Percentiles rank a stretch among this genome's conserved stretches.
phyloP scores from a whole-genome alignment of 2,329 filamentous ascomycete genomes.

The Metarhizium album region DNA sequence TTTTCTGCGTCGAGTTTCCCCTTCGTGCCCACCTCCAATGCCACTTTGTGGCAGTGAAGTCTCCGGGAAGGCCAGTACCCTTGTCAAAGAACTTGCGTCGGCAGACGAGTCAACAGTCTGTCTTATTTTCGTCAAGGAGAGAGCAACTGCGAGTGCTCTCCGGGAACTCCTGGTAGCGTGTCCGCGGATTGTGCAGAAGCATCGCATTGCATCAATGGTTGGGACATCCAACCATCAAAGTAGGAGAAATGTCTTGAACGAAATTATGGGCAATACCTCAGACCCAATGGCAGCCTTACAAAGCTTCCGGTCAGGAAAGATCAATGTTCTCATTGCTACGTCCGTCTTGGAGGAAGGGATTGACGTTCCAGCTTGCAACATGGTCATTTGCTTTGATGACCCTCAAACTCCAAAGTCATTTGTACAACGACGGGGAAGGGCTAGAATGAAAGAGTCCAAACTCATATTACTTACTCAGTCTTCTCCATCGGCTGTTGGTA shows the following conservation, averaged over 20 bases:
- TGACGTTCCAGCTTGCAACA: slow-evolving; percentile 53
- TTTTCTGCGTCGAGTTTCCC: slow-evolving; percentile 28
- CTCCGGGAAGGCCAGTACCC: slow-evolving; percentile 45
- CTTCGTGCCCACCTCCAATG: slow-evolving; percentile 4
- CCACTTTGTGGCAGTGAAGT: slow-evolving; percentile 20
- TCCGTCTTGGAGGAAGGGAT: slow-evolving; percentile 58
- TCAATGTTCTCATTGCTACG: slow-evolving; percentile 51
- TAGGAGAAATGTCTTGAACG: slow-evolving; percentile 30
- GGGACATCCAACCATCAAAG: slow-evolving; percentile 34
- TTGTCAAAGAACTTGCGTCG: slow-evolving; percentile 41
- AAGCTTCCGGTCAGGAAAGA: slow-evolving; percentile 40
- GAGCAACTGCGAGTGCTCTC: slow-evolving; percentile 50
- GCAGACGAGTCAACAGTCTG: slow-evolving; percentile 36
- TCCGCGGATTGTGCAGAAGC: slow-evolving; percentile 33
- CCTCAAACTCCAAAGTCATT: slow-evolving; percentile 43
- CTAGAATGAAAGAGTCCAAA: slow-evolving; percentile 38
- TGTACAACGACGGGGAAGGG: slow-evolving; percentile 45
- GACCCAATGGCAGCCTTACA: slow-evolving; percentile 25
- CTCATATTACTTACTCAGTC: slow-evolving; percentile 35
- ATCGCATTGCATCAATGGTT: slow-evolving; percentile 43
- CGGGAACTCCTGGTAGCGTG: slow-evolving; percentile 44
- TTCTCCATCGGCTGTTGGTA: slow-evolving; percentile 17
- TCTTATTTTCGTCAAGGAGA: slow-evolving; percentile 58
- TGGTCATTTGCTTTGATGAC: slow-evolving; percentile 47
- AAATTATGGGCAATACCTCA: slow-evolving; percentile 17